Evolutionary conservation across 108 stramenopile species (phyloP).

Genomic region (Fistulifera pelliculosa): DNA sequence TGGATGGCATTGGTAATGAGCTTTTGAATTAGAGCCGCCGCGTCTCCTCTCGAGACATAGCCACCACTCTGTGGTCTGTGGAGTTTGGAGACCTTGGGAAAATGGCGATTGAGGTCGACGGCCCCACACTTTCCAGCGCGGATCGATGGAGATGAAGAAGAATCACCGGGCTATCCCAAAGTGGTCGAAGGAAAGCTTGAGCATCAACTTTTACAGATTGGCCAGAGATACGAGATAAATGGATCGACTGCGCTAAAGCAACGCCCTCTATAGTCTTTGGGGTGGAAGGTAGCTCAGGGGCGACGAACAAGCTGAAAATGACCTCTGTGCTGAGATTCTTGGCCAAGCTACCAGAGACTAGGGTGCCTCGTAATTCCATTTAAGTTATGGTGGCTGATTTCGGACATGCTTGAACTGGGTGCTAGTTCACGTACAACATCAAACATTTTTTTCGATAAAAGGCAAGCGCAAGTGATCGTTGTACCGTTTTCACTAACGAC

Average conservation of each 20-base stretch:
- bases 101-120: constrained; percentile 80
- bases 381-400: too few species aligned
- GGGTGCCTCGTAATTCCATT: too few species aligned
- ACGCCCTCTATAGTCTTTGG: constrained; percentile 43
- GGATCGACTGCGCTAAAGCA: constrained; percentile 65
- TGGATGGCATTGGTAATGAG: constrained; percentile 42
- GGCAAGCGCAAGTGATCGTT: too few species aligned
- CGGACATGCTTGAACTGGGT: too few species aligned
- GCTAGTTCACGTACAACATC: too few species aligned
- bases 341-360: too few species aligned
- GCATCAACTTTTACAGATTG: constrained; percentile 24
- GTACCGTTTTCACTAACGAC: too few species aligned
- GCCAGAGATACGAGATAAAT: constrained; percentile 41
- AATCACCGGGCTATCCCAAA: constrained; percentile 7
- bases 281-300: constrained; percentile 56
- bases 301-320: constrained; percentile 29
- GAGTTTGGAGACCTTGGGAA: neutral
- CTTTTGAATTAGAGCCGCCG: too few species aligned
- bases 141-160: constrained; percentile 30
- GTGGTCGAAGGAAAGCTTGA: constrained; percentile 12
- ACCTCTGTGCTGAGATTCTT: constrained; percentile 33
- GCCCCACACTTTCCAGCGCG: constrained; percentile 62
- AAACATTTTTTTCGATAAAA: too few species aligned
- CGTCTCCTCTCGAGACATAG: constrained; percentile 16
- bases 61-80: constrained; percentile 1